Percentiles rank a stretch among this genome's conserved stretches.
phyloP scores from a whole-genome alignment of 2,329 filamentous ascomycete genomes.

The Cercospora sp. region DNA sequence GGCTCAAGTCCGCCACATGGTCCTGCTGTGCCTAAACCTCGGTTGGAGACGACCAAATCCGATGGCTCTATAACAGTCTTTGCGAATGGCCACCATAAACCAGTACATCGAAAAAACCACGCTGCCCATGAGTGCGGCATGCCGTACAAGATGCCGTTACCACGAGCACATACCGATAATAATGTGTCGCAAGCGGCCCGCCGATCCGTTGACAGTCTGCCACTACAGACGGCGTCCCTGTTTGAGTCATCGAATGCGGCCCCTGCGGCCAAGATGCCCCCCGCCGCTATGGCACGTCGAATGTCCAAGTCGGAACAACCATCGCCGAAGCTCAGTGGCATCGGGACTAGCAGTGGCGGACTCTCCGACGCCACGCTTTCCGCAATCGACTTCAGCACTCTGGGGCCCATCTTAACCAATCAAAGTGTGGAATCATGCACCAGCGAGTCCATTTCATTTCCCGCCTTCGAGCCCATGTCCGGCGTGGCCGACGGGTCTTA shows the following conservation, averaged over 20 bases:
- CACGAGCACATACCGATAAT: constrained; percentile 54
- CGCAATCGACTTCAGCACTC: constrained; percentile 32
- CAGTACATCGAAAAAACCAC: constrained; percentile 64
- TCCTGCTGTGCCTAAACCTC: constrained; percentile 55
- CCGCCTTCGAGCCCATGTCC: constrained; percentile 32
- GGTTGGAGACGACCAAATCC: constrained; percentile 58
- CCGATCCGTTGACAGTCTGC: constrained; percentile 55
- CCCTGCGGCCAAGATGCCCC: constrained; percentile 12
- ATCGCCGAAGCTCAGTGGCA: constrained; percentile 31
- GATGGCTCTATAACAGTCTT: constrained; percentile 62
- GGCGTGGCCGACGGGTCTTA: constrained; percentile 31
- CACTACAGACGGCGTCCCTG: constrained; percentile 29
- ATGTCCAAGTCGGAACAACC: constrained; percentile 37
- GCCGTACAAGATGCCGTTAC: constrained; percentile 65
- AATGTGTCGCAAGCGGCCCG: constrained; percentile 45
- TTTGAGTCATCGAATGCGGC: constrained; percentile 19
- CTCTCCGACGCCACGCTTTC: constrained; percentile 24
- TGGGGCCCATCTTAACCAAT: constrained; percentile 29
- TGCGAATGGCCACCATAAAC: constrained; percentile 65
- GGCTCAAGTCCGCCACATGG: constrained; percentile 36
- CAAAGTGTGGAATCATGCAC: constrained; percentile 28
- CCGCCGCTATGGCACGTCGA: constrained; percentile 20
- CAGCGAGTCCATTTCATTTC: constrained; percentile 28
- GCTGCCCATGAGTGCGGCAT: constrained; percentile 62
- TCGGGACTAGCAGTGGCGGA: constrained; percentile 21